Evolutionary conservation across 495 filamentous ascomycete species (phyloP).

Genomic region (Podospora anserina): DNA sequence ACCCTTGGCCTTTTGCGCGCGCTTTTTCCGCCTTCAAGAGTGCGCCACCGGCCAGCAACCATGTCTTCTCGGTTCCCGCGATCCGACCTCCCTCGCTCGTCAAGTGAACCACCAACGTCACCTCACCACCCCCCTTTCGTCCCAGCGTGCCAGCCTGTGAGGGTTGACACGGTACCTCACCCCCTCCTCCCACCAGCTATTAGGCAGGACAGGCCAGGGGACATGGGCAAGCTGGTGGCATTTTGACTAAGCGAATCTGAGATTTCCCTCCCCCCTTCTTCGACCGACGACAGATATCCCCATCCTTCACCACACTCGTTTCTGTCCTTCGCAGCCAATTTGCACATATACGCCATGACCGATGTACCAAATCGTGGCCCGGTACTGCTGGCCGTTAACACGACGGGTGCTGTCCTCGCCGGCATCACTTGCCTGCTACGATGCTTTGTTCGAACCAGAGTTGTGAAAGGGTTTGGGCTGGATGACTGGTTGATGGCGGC

Average conservation of each 20-base stretch:
- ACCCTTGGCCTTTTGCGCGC: neutral
- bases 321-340: neutral
- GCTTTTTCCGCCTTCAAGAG: neutral
- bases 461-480: conserved; percentile 14
- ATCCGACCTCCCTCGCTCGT: no score
- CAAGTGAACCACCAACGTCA: no score
- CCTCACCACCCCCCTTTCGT: neutral
- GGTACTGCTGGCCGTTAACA: neutral
- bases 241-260: neutral
- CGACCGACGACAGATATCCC: neutral
- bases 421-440: conserved; percentile 9
- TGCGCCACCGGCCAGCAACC: neutral
- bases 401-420: conserved; percentile 3
- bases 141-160: no score
- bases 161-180: no score
- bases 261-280: neutral
- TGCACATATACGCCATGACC: neutral
- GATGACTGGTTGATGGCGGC: conserved; percentile 14
- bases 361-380: neutral
- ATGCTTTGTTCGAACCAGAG: conserved; percentile 11
- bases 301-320: neutral
- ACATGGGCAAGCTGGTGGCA: neutral
- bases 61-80: neutral
- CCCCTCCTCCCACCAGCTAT: no score
- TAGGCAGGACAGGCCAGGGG: neutral